Evolutionary conservation across 208 protist genomes (phyloP).

Genomic region (Acanthamoeba sp.): DNA sequence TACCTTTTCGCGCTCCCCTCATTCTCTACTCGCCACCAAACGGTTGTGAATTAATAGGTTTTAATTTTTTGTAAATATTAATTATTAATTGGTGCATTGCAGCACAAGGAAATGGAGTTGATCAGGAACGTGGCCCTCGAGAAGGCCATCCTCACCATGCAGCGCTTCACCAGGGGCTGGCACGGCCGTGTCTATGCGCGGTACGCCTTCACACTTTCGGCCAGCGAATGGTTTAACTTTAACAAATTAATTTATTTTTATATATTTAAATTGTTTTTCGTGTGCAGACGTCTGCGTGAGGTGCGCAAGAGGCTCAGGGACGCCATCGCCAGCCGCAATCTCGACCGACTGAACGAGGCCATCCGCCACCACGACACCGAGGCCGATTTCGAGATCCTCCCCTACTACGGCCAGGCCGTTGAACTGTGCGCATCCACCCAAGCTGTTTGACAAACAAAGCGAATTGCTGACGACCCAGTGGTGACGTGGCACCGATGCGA

Average conservation of each 20-base stretch:
- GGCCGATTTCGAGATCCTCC: conserved; percentile 4
- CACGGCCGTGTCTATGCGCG: conserved; percentile 16
- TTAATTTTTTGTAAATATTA: neutral
- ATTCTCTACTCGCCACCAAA: neutral
- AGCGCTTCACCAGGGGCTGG: conserved; percentile 15
- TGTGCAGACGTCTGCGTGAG: neutral
- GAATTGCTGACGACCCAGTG: too few species aligned
- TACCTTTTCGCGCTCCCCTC: neutral
- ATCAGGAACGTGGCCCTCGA: conserved; percentile 41
- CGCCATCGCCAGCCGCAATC: conserved; percentile 15
- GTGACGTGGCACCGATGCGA: too few species aligned
- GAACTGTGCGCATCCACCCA: neutral
- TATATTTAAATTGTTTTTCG: too few species aligned
- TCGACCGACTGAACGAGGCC: conserved; percentile 28
- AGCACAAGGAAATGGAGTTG: conserved; percentile 52
- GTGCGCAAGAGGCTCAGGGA: conserved; percentile 1
- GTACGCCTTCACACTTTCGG: neutral
- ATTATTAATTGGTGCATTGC: neutral
- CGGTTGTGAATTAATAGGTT: too few species aligned
- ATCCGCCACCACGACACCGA: conserved; percentile 20
- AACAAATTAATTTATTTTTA: neutral
- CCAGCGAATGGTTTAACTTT: too few species aligned
- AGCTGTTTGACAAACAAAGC: too few species aligned
- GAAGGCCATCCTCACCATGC: conserved; percentile 21
- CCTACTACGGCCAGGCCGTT: conserved; percentile 3